Percentiles rank a stretch among this genome's conserved stretches.
Conservation (phyloP, 768 basidiomycete species). For the Coprinopsis strossmayeri region DNA sequence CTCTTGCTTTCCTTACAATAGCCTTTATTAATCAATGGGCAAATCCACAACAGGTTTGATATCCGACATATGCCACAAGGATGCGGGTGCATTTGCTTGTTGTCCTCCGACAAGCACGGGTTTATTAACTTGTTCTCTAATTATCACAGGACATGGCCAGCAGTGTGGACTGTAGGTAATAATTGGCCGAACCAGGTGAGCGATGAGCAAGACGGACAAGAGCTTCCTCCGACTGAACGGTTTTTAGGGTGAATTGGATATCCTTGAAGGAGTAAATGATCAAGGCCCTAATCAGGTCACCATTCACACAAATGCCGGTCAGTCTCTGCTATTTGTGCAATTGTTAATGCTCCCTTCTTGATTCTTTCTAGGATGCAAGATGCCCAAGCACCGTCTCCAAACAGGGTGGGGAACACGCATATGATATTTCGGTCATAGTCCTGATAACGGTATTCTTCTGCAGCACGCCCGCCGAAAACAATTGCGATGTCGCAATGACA, state of each 20-base stretch:
- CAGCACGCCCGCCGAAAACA: conserved; percentile 30
- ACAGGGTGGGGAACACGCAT: conserved; percentile 34
- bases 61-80: conserved; percentile 52
- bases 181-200: conserved; percentile 24
- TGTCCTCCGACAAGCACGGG: conserved; percentile 4
- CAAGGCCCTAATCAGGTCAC: conserved; percentile 43
- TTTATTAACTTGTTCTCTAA: not conserved
- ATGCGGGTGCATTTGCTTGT: conserved; percentile 31
- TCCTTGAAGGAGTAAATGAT: conserved; percentile 55
- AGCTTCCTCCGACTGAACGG: conserved; percentile 9
- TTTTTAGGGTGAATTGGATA: conserved; percentile 44
- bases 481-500: conserved; percentile 44
- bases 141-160: conserved; percentile 49
- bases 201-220: conserved; percentile 7
- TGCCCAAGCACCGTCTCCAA: conserved; percentile 37
- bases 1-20: too few species aligned
- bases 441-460: too few species aligned
- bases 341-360: not conserved
- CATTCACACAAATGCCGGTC: conserved; percentile 47
- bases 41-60: conserved; percentile 29
- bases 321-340: conserved; percentile 5
- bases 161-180: conserved; percentile 33
- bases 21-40: too few species aligned
- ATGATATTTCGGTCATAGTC: not conserved
- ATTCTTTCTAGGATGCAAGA: conserved; percentile 38